phyloP scores from a whole-genome alignment of 2,329 filamentous ascomycete genomes.

The Neonectria sp. region DNA sequence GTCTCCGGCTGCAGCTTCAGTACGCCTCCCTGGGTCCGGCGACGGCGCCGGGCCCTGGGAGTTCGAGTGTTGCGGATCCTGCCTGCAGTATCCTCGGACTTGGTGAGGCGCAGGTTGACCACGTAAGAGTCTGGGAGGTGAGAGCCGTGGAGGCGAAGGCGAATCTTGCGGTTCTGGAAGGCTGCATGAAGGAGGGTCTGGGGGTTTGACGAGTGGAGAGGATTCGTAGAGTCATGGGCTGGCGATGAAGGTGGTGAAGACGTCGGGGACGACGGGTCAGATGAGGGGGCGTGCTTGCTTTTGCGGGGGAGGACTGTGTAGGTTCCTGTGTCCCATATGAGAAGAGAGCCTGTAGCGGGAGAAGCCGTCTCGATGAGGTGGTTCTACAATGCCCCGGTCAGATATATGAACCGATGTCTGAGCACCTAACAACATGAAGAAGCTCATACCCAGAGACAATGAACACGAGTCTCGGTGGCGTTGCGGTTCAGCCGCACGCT shows the following conservation, averaged over 20 bases:
- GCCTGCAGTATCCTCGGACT: conserved; percentile 57
- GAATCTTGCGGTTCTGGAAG: conserved; percentile 70
- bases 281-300: conserved; percentile 52
- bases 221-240: neutral
- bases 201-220: conserved; percentile 48
- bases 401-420: neutral
- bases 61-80: conserved; percentile 42
- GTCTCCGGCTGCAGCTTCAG: conserved; percentile 41
- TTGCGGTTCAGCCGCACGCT: conserved; percentile 68
- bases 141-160: conserved; percentile 67
- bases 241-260: conserved; percentile 38
- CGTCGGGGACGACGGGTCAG: conserved; percentile 47
- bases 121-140: conserved; percentile 69
- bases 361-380: conserved; percentile 74
- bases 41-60: conserved; percentile 29
- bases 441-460: conserved; percentile 69
- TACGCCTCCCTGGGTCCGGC: neutral
- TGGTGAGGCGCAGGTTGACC: conserved; percentile 68
- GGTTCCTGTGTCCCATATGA: conserved; percentile 75
- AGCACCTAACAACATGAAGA: neutral
- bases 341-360: conserved; percentile 67
- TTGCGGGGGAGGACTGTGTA: conserved; percentile 67
- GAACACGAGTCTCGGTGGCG: conserved; percentile 74
- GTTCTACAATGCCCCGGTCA: conserved; percentile 58
- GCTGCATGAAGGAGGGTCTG: conserved; percentile 65